Base-by-base conservation (phyloP, 2,329 filamentous ascomycete genomes). In the Rhinocladiella mackenziei region DNA sequence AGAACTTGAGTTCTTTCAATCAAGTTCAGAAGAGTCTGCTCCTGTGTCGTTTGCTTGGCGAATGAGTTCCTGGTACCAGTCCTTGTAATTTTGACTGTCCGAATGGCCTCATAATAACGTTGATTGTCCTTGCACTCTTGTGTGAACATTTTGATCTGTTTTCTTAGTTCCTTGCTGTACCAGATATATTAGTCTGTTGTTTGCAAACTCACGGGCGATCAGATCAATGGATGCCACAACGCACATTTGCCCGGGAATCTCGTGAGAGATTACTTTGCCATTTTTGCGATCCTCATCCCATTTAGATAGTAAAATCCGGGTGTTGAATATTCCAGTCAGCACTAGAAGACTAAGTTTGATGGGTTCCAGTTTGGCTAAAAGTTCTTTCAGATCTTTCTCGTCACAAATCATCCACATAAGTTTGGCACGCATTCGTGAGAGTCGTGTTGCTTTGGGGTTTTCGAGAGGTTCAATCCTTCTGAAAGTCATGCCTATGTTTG, bases 361-460 rank as follows among this genome's bases (percentile, higher is more conserved):
- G 5, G 39, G 9, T 7, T 41, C 30, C n/a, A 41, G 29, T 8
- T 14, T 31, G 11, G 29, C 28, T 17, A 41, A 19, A 22, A 41
- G 30, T 14, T 41, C 26, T 25, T 41, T 41, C n/a, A 33, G n/a
- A 15, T 32, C 29, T 13, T 26, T 14, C 18, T 41, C 39, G 17
- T 41, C 39, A 8, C 20, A 11, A n/a, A 41, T 6, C 8, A 33
- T 13, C 39, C 39, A 41, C 9, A 41, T 15, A 5, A 41, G 22
- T 10, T 26, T 32, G 20, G 39, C 39, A 4, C 30, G 3, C 13
- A 32, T 15, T 4, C 29, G 28, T 22, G 26, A 17, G 13, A 33
- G 8, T 6, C 19, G 6, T 10, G 39, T 25, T 7, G n/a, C 15
- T 10, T 15, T 26, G 23, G 18, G 9, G 13, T 33, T 14, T 15